Evolutionary conservation across 116 monocot genomes (phyloP).

Genomic region (Zostera marina): DNA sequence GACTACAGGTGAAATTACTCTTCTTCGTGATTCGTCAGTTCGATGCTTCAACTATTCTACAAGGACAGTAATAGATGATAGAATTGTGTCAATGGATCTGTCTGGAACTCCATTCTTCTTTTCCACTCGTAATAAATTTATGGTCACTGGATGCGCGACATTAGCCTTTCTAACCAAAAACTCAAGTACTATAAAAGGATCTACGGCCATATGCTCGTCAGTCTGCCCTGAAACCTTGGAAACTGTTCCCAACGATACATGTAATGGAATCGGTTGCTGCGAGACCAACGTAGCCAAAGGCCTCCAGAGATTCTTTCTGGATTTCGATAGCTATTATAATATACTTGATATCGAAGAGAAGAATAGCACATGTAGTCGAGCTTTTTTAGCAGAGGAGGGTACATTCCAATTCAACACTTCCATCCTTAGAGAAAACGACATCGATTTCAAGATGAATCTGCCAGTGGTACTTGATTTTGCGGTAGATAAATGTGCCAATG

Average conservation of each 20-base stretch:
- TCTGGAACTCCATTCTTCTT: conserved; percentile 4
- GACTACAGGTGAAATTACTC: too few relatives aligned
- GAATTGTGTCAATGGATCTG: not conserved
- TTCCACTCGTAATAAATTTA: conserved; percentile 14
- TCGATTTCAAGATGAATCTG: not conserved
- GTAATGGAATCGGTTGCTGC: conserved; percentile 26
- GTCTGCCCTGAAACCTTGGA: not conserved
- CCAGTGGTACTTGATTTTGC: conserved; percentile 1
- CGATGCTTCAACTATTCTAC: too few relatives aligned
- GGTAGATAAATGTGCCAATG: not conserved
- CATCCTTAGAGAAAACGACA: not conserved
- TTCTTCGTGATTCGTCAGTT: too few relatives aligned
- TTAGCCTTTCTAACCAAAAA: not conserved
- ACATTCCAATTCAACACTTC: not conserved
- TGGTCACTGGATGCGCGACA: conserved; percentile 22
- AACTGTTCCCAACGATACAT: conserved; percentile 6
- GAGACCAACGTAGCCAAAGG: conserved; percentile 4
- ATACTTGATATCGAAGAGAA: not conserved
- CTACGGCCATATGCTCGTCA: conserved; percentile 5
- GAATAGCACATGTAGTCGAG: not conserved
- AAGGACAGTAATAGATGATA: too few relatives aligned
- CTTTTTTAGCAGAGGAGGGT: not conserved
- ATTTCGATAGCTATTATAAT: not conserved
- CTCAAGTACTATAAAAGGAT: not conserved
- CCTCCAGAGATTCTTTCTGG: not conserved